phyloP scores from a whole-genome alignment of 805 yeast species.

The Barnettozyma pratensis region DNA sequence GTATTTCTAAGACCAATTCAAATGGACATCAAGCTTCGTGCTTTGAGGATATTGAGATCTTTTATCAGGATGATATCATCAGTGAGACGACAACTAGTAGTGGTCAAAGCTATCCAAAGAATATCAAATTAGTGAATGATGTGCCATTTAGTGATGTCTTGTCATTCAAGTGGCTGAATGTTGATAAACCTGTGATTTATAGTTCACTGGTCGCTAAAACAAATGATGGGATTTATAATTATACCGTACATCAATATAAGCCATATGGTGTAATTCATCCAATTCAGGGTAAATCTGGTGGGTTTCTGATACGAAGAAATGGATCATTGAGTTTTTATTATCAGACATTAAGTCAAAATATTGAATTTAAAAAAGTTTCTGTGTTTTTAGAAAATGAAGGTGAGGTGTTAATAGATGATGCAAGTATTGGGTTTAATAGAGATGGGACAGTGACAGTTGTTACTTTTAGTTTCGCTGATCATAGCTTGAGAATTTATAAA shows the following conservation, averaged over 20 bases:
- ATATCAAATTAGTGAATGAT: conserved; percentile 9
- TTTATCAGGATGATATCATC: conserved; percentile 34
- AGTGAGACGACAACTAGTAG: not conserved
- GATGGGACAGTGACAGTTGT: conserved; percentile 42
- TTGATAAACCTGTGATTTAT: conserved; percentile 61
- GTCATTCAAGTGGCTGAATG: conserved; percentile 66
- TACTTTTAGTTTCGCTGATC: conserved; percentile 33
- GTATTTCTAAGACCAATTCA: conserved; percentile 35
- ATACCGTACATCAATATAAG: conserved; percentile 54
- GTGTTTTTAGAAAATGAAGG: conserved; percentile 27
- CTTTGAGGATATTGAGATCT: conserved; percentile 22
- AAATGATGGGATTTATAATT: conserved; percentile 35
- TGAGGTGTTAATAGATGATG: conserved; percentile 26
- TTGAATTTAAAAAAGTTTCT: conserved; percentile 45
- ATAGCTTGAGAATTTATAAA: conserved; percentile 36
- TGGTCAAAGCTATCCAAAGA: not conserved
- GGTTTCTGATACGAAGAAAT: conserved; percentile 57
- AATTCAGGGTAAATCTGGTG: conserved; percentile 59
- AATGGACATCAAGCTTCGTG: conserved; percentile 23
- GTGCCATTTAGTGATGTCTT: conserved; percentile 25
- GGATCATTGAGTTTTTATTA: conserved; percentile 58
- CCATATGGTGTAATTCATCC: conserved; percentile 68
- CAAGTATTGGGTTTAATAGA: conserved; percentile 49
- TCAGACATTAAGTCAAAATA: conserved; percentile 53
- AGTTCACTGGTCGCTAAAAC: conserved; percentile 51